phyloP scores from a whole-genome alignment of 805 yeast genomes.

The Candida gorgasii region DNA sequence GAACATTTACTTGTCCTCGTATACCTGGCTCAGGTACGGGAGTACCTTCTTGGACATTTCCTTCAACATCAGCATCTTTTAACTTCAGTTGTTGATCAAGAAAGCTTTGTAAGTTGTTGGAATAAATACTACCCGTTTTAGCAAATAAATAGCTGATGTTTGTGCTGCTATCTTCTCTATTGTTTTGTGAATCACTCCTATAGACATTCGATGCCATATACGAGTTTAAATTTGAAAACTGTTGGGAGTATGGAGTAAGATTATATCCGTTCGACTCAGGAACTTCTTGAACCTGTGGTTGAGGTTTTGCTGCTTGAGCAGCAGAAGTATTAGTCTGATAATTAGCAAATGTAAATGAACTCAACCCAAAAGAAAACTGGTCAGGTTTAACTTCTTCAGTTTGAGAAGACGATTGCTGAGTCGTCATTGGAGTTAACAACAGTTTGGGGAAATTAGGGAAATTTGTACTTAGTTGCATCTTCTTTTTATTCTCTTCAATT shows the following conservation, averaged over 20 bases:
- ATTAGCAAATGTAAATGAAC: slow-evolving; percentile 35
- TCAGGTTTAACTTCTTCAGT: slow-evolving; percentile 18
- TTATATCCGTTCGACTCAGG: neutral
- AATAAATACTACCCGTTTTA: slow-evolving; percentile 4
- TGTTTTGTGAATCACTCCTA: slow-evolving; percentile 1
- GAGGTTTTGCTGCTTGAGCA: no score
- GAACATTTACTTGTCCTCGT: no score
- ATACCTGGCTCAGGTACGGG: neutral
- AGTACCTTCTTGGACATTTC: neutral
- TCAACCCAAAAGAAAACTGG: slow-evolving; percentile 32
- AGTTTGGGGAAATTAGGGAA: slow-evolving; percentile 15
- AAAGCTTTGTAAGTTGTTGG: slow-evolving; percentile 6
- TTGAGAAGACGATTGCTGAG: slow-evolving; percentile 23
- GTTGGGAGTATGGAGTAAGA: slow-evolving; percentile 2
- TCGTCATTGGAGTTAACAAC: slow-evolving; percentile 9
- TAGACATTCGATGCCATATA: slow-evolving; percentile 1
- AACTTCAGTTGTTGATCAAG: slow-evolving; percentile 7
- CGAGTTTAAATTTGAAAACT: slow-evolving; percentile 1
- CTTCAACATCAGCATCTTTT: slow-evolving; percentile 12
- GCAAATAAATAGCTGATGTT: slow-evolving; percentile 6
- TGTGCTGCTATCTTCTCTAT: slow-evolving; percentile 1
- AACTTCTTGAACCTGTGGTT: neutral
- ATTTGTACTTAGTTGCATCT: slow-evolving; percentile 7
- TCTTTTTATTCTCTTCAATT: neutral
- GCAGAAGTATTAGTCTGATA: slow-evolving; percentile 15